These are phyloP conservation scores for Calonectria ilicicola DNA, from an alignment of 2,329 filamentous ascomycete species.

Conservation along the genomic window DNA sequence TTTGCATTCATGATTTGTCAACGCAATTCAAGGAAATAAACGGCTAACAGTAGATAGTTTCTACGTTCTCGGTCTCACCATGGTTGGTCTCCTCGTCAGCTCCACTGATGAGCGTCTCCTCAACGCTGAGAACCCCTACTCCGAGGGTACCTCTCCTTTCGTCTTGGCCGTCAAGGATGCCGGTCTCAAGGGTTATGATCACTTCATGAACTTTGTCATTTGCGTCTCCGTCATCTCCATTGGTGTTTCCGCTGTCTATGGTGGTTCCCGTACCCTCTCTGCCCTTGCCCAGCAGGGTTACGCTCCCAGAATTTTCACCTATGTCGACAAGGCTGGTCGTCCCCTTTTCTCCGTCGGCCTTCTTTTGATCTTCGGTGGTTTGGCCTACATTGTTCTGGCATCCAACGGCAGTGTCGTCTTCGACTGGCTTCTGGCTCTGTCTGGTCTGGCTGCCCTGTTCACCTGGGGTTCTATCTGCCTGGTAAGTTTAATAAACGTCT, in stretches of 20 bases:
- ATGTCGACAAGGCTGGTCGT: slow-evolving; percentile 65
- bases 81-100: slow-evolving; percentile 59
- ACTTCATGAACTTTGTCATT: slow-evolving; percentile 67
- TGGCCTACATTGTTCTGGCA: slow-evolving; percentile 60
- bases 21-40: accelerated
- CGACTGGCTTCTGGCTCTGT: slow-evolving; percentile 74
- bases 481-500: slow-evolving; percentile 44
- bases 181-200: slow-evolving; percentile 59
- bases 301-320: slow-evolving; percentile 64
- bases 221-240: slow-evolving; percentile 66
- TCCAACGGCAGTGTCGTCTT: slow-evolving; percentile 65
- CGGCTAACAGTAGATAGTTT: slow-evolving; percentile 46
- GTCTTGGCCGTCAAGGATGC: slow-evolving; percentile 63
- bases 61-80: slow-evolving; percentile 62
- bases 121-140: slow-evolving; percentile 39
- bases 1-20: slow-evolving; percentile 5
- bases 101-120: slow-evolving; percentile 59
- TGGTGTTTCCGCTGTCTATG: slow-evolving; percentile 66
- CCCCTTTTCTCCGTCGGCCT: slow-evolving; percentile 60
- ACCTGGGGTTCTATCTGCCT: slow-evolving; percentile 75
- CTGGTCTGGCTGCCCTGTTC: slow-evolving; percentile 72
- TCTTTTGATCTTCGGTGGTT: slow-evolving; percentile 58
- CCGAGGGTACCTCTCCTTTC: slow-evolving; percentile 59
- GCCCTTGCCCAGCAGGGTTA: slow-evolving; percentile 69
- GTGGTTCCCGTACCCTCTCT: slow-evolving; percentile 66